Evolutionary conservation across 2,329 filamentous ascomycete species (phyloP), one percentile per base, ranked within the genome.

Genomic region (Microascus cirrosus): DNA sequence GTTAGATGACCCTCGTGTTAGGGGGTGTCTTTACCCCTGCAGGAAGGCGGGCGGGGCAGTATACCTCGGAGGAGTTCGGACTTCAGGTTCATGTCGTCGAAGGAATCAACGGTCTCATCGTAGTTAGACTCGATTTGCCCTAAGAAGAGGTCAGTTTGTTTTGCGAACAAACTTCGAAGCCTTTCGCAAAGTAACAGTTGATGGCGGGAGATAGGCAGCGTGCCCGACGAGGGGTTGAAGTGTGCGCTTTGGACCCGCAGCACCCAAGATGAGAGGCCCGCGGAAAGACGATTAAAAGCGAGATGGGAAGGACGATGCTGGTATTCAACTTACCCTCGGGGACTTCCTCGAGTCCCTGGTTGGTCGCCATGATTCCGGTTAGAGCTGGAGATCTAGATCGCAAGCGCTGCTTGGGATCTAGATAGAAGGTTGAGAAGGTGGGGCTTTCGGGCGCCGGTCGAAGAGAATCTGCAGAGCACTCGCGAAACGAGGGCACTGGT

Each of bases 121-220:
- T 97, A 99, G 90, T 99, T 99, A 74, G 92, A 96, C 85, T 99
- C 95, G 84, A 99, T 99, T 82, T 95, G 91, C 78, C 87, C 93
- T 96, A 74, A 73, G 45, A 50, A 24, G n/a, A 22, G 3, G 45
- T 50, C 20, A 12, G 22, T 50, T 22, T 24, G 45, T 12, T 12
- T 50, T 20, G 12, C 15, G 39, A 45, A 45, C 2, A 45, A 3
- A 45, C n/a, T 45, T 18, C 39, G n/a, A 18, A 18, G 15, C 39
- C 39, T 32, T 8, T 15, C 39, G 39, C 13, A 18, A 45, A 45
- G 18, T n/a, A 18, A 18, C 7, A 24, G n/a, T 50, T 12, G 22
- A 50, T 20, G 45, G n/a, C 45, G 20, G 45, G 6, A 8, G n/a
- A 11, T 50, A 8, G 45, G 2, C 22, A 20, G 12, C 12, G 45